Percentiles rank a stretch among this genome's conserved stretches.
phyloP scores from a whole-genome alignment of 192 early-diverging fungal genomes.

The Coemansia sp. region DNA sequence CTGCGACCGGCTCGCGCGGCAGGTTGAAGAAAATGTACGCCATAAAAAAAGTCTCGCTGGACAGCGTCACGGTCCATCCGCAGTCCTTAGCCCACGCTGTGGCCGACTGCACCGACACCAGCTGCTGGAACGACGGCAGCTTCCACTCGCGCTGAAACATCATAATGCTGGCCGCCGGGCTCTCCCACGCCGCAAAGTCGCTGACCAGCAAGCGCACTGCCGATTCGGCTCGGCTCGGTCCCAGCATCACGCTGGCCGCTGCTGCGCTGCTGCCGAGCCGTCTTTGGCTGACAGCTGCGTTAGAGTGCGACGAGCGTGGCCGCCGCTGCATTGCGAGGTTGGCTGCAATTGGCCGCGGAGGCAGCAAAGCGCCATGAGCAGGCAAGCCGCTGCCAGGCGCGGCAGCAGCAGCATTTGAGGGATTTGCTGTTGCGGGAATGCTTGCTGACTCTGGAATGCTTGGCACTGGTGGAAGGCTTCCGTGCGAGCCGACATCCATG shows the following conservation, averaged over 20 bases:
- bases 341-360: constrained; percentile 8
- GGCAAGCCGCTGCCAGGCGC: too few relatives aligned
- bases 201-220: constrained; percentile 40
- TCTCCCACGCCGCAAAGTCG: constrained; percentile 52
- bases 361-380: constrained; percentile 1
- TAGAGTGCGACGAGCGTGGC: constrained; percentile 45
- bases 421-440: too few relatives aligned
- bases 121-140: constrained; percentile 52
- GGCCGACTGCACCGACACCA: constrained; percentile 34
- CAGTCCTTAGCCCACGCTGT: constrained; percentile 41
- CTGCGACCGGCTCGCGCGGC: constrained; percentile 24
- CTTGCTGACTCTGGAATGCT: constrained; percentile 9
- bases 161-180: constrained; percentile 47
- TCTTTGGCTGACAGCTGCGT: constrained; percentile 11
- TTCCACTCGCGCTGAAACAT: constrained; percentile 55
- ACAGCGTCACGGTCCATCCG: constrained; percentile 46
- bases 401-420: neutral
- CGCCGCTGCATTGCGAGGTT: constrained; percentile 17
- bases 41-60: constrained; percentile 50
- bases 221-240: constrained; percentile 33
- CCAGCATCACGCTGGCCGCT: constrained; percentile 18
- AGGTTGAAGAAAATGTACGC: constrained; percentile 46
- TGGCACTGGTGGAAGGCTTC: constrained; percentile 19
- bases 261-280: constrained; percentile 26
- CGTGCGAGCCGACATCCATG: constrained; percentile 11